Conservation (phyloP, 2,329 filamentous ascomycete genomes). For the Myriosclerotinia scirpicola region DNA sequence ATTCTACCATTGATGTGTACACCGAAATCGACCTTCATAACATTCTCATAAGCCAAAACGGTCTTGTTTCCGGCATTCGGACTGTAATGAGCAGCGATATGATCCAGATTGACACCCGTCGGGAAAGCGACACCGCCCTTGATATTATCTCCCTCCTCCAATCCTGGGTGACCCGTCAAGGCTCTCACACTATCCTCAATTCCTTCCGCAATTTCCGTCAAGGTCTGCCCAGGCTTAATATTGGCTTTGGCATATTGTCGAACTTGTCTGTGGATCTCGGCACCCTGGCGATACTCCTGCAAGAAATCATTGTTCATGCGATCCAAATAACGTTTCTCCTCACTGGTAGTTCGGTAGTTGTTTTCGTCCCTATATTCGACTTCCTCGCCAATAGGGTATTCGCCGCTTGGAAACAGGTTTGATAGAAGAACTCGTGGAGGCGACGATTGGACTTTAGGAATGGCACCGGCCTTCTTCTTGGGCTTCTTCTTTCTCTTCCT, state of each 20-base stretch:
- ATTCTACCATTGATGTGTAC: slow-evolving; percentile 70
- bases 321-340: slow-evolving; percentile 82
- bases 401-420: slow-evolving; percentile 69
- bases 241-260: slow-evolving; percentile 78
- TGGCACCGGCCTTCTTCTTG: slow-evolving; percentile 59
- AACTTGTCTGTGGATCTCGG: slow-evolving; percentile 88
- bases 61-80: slow-evolving; percentile 86
- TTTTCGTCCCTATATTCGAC: slow-evolving; percentile 78
- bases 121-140: slow-evolving; percentile 85
- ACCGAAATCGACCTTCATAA: slow-evolving; percentile 73
- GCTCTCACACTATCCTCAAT: slow-evolving; percentile 81
- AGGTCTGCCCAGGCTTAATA: slow-evolving; percentile 76
- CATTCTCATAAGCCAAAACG: slow-evolving; percentile 62
- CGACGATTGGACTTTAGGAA: slow-evolving; percentile 68
- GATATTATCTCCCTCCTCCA: slow-evolving; percentile 75
- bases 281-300: slow-evolving; percentile 76
- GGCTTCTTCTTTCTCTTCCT: slow-evolving; percentile 71
- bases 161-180: slow-evolving; percentile 71
- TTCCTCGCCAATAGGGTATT: slow-evolving; percentile 76
- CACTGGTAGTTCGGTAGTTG: slow-evolving; percentile 73
- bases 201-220: slow-evolving; percentile 82
- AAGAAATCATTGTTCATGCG: slow-evolving; percentile 79
- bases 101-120: slow-evolving; percentile 78
- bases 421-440: slow-evolving; percentile 74
- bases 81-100: slow-evolving; percentile 83